Evolutionary conservation across 2,329 filamentous ascomycete species (phyloP), one percentile per base, ranked within the genome.

Genomic region (Purpureocillium lavendulum): DNA sequence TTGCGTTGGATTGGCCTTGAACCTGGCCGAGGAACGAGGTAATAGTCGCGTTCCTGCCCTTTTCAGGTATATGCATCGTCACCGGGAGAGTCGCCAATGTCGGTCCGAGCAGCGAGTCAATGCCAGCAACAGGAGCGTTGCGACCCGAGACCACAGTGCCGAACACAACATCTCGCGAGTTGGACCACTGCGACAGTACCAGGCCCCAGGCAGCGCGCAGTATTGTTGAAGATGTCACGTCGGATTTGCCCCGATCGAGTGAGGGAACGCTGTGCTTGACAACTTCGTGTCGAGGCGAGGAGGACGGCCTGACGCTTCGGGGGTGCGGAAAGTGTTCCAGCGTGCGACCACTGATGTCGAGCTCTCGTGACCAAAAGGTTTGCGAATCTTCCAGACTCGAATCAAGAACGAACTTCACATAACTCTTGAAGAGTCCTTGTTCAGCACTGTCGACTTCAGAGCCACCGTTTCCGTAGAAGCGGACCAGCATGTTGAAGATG

Each of bases 71-170:
- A 15, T 15, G 4, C n/a, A 33, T 31, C 11, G 26, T 30, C 14
- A 43, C 10, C 3, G 41, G 42, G 13, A 45, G 26, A 2, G 42
- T 45, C 2, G 42, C 39, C 36, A 45, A 31, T 2, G 42, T 42
- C 30, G 42, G 42, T 1, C 39, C 42, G 10, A 35, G 10, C 10
- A 42, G 28, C 10, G 24, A 15, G 12, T 43, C 37, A 21, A 43
- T 39, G 14, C 41, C 41, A 15, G 4, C 28, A 21, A 35, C 21
- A 16, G 21, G 33, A 3, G 33, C 33, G 21, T 35, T 35, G 21
- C 33, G 33, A 12, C 26, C 35, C 12, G 35, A 34, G 6, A 39
- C 38, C 4, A 35, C 32, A 6, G 38, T 39, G 12, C 38, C 38
- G 13, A 39, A 39, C 7, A 30, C 38, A 8, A 39, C 26, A 13